Base-by-base conservation (phyloP, 176 grass and related monocot species). In the Oryza glaberrima region DNA sequence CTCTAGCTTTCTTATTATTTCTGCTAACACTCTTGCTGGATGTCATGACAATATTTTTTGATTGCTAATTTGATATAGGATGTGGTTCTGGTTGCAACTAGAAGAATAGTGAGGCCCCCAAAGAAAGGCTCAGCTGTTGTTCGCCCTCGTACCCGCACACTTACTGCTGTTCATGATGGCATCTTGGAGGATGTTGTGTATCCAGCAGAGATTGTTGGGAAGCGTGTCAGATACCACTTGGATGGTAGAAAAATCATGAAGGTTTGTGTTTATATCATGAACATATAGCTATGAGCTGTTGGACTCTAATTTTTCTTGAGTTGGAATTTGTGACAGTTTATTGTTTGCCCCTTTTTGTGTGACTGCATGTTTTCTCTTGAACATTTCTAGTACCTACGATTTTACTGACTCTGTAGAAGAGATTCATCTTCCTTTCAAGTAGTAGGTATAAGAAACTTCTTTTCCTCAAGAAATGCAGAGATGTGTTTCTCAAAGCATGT, bases 71-170 rank as follows among this genome's bases (percentile, higher is more conserved):
- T 89, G 20, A 47, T 51, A 56, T 66, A 94, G 92, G 92, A 94
- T 78, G 92, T 94, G 14, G 72, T 94, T 89, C 76, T 94, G 51
- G 77, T 91, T 72, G 81, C 89, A 36, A 94, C 92, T 68, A 88
- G 92, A 82, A 94, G 90, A 83, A 94, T 90, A 71, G 48, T 92
- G 84, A 92, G 82, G 47, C 90, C 93, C 3, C 93, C 87, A 4
- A 94, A 94, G 85, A 94, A 92, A 87, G 93, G 90, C 10, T 90
- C 93, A 60, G 90, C 93, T 68, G 73, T 92, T 81, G 88, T 88
- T 16, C 87, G 93, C 14, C 93, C 93, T n/a, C 87, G 90, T 36
- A 94, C 7, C 78, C 87, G 87, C 7, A 94, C 93, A 61, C 84
- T 94, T 48, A 90, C 93, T 32, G 35, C 87, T 35, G 87, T 94